Base-by-base conservation (phyloP, 495 filamentous ascomycete species). In the Penicillium argentinense region DNA sequence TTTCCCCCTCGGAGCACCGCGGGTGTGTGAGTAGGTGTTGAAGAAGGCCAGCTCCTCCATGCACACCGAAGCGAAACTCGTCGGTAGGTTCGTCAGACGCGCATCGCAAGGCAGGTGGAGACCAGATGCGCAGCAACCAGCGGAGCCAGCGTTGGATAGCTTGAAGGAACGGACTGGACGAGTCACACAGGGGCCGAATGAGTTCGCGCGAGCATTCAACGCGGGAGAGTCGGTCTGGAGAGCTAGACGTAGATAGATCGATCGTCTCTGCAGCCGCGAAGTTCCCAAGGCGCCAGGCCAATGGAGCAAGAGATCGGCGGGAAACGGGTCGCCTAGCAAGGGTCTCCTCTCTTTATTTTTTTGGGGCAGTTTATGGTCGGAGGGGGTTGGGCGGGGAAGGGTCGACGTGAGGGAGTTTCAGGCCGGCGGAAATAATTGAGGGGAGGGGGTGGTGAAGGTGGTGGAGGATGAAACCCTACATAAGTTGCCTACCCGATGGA, bases 1-100 rank as follows among this genome's bases (percentile, higher is more conserved):
- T 73, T 62, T 64, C 66, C 62, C 33, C 51, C 36, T 34, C 56
- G 42, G 41, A 49, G 47, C 47, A 54, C 45, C 47, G 54, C 49
- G 54, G 45, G 27, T 47, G 41, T 56, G 51, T 54, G 42, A 36
- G 43, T 51, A 43, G 54, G 49, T 61, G 54, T 60, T 40, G 66
- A 63, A 54, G 57, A 53, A 69, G 66, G 60, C 68, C 70, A 73
- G 67, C 70, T 72, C 56, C 60, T 70, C 63, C 63, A 71, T 64
- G 56, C 56, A 70, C 62, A 40, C 48, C 49, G 28, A 45, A 19
- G 19, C 25, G 29, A 42, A 57, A 42, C 29, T 40, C 30, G 32
- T 39, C 48, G 14, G 49, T 50, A 36, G 23, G 28, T 28, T 49
- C 21, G 43, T 64, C 52, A 71, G 51, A 54, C 41, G 42, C 51